Evolutionary conservation across 1,139 yeast species (phyloP).

Genomic region (Hyphopichia burtonii): DNA sequence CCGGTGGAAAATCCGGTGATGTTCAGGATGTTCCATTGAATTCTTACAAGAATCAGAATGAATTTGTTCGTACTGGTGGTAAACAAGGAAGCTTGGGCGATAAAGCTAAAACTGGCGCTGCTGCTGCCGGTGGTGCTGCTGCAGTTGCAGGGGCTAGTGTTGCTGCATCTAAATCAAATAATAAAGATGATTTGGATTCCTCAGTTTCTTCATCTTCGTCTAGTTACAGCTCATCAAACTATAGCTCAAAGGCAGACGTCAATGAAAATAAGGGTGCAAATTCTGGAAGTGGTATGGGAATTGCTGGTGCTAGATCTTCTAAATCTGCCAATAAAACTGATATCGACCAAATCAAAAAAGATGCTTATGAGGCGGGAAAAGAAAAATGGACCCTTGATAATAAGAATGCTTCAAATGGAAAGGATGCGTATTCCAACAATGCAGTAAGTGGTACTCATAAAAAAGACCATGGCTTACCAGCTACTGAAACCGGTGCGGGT

Average conservation of each 20-base stretch:
- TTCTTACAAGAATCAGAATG: conserved; percentile 10
- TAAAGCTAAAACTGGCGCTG: conserved; percentile 4
- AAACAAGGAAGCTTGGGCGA: conserved; percentile 11
- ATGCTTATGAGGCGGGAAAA: conserved; percentile 13
- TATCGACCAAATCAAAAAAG: conserved; percentile 3
- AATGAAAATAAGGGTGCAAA: conserved; percentile 7
- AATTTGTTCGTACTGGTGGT: conserved; percentile 15
- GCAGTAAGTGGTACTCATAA: neutral
- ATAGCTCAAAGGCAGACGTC: neutral
- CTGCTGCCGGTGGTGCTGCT: conserved; percentile 8
- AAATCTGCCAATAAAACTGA: neutral
- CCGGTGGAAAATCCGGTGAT: conserved; percentile 2
- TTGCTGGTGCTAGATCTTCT: conserved; percentile 4
- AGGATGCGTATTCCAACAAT: neutral
- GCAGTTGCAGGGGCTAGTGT: conserved; percentile 10
- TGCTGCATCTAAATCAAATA: neutral
- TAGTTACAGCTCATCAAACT: neutral
- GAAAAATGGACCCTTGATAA: conserved; percentile 11
- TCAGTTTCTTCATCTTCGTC: conserved; percentile 3
- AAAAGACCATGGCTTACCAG: neutral
- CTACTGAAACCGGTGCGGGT: conserved; percentile 3
- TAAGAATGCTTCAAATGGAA: conserved; percentile 6
- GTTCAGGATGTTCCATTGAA: conserved; percentile 14
- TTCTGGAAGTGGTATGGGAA: conserved; percentile 6
- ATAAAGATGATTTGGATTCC: neutral